These are phyloP conservation scores for Fraxinus platypoda DNA, from an alignment of 305 asterid species.

Conservation along the genomic window DNA sequence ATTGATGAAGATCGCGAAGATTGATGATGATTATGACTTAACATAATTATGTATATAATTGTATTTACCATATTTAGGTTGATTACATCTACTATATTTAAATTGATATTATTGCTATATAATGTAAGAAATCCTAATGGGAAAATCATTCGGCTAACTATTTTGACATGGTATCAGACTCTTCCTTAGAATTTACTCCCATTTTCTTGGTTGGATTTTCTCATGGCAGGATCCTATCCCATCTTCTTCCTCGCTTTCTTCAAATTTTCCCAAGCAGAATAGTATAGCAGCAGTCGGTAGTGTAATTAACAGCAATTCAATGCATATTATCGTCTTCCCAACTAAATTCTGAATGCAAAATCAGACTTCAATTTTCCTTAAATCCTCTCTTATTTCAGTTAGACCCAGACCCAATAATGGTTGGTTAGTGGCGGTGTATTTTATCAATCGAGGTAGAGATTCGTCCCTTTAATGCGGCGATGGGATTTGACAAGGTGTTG, in stretches of 20 bases:
- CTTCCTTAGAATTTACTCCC: background rate
- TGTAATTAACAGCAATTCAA: background rate
- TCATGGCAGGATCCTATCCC: background rate
- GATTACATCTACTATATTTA: too few relatives aligned
- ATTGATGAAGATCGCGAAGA: too few relatives aligned
- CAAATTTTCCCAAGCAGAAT: background rate
- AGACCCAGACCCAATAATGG: constrained; percentile 29
- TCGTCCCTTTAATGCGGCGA: background rate
- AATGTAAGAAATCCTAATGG: too few relatives aligned
- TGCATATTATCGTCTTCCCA: background rate
- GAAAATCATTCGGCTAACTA: too few relatives aligned
- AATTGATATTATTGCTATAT: too few relatives aligned
- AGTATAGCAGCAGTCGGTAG: background rate
- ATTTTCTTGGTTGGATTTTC: background rate
- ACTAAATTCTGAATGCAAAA: constrained; percentile 49
- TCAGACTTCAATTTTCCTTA: constrained; percentile 44
- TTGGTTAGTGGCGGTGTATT: constrained; percentile 9
- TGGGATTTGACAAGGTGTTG: background rate
- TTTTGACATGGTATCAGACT: too few relatives aligned
- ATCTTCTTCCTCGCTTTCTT: background rate
- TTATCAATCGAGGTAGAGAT: background rate
- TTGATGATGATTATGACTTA: too few relatives aligned
- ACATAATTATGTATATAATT: too few relatives aligned
- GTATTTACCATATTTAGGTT: too few relatives aligned
- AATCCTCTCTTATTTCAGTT: constrained; percentile 20